These are phyloP conservation scores for Teratosphaeria gauchensis DNA, from an alignment of 2,329 filamentous ascomycete genomes.

Conservation along the genomic window DNA sequence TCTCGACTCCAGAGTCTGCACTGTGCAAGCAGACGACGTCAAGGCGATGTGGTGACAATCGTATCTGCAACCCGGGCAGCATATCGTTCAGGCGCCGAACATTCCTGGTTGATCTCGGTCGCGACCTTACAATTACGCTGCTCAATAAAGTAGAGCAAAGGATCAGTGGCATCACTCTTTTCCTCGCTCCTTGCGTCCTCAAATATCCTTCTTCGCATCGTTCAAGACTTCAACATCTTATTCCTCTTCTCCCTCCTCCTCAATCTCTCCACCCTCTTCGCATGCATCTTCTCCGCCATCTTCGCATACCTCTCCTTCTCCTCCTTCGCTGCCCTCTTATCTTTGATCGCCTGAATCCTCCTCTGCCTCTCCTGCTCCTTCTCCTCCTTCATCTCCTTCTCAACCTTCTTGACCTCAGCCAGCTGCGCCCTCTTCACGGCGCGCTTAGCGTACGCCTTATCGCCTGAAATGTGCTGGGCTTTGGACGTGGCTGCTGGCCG, in stretches of 20 bases:
- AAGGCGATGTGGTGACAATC: no score
- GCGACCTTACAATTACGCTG: no score
- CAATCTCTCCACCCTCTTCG: constrained; percentile 82
- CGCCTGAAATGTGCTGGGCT: constrained; percentile 46
- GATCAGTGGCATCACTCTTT: background rate
- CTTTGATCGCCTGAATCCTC: constrained; percentile 69
- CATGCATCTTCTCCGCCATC: constrained; percentile 96
- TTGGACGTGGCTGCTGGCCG: constrained; percentile 43
- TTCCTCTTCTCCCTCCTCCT: constrained; percentile 96
- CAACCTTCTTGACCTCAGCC: constrained; percentile 76
- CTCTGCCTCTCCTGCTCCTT: constrained; percentile 81
- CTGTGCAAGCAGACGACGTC: no score
- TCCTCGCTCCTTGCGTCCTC: background rate
- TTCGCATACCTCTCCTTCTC: constrained; percentile 88
- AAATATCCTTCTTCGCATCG: background rate
- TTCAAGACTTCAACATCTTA: constrained; percentile 53
- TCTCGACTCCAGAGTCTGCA: no score
- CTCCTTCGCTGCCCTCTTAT: constrained; percentile 78
- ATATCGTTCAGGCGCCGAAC: no score
- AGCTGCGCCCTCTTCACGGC: constrained; percentile 58
- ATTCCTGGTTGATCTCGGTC: no score
- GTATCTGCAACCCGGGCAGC: no score
- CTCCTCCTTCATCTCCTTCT: constrained; percentile 92
- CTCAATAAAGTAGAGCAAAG: background rate
- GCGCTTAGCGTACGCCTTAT: constrained; percentile 71